Percentiles rank a stretch among this genome's conserved stretches.
These are phyloP conservation scores for Dissophora ornata DNA, from an alignment of 192 early-diverging fungal species.

Conservation along the genomic window DNA sequence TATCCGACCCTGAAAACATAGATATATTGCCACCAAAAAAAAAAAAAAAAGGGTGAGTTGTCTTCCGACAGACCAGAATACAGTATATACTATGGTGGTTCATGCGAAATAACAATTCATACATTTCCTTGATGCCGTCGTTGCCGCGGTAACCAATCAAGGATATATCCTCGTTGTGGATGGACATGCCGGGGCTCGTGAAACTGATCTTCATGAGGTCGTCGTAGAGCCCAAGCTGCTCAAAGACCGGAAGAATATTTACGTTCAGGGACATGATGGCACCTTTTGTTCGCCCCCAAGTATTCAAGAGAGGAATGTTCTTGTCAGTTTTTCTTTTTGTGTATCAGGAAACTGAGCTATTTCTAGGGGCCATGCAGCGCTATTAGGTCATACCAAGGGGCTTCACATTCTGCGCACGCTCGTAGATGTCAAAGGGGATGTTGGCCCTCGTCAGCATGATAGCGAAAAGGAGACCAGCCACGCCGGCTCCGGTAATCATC, in stretches of 20 bases:
- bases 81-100: no score
- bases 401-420: conserved; percentile 10
- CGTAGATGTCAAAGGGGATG: conserved; percentile 31
- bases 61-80: no score
- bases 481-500: conserved; percentile 24
- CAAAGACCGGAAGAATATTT: conserved; percentile 32
- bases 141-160: conserved; percentile 6
- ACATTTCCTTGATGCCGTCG: conserved; percentile 7
- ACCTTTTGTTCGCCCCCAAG: not conserved
- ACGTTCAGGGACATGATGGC: conserved; percentile 27
- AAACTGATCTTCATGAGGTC: conserved; percentile 16
- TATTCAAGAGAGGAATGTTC: no score
- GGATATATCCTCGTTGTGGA: conserved; percentile 17
- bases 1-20: conserved; percentile 5
- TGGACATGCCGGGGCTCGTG: not conserved
- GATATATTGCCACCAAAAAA: no score
- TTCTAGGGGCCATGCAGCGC: not conserved
- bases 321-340: no score
- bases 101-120: no score
- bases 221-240: conserved; percentile 27
- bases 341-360: not conserved
- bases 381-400: conserved; percentile 3
- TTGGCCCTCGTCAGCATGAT: conserved; percentile 17
- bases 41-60: no score
- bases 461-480: conserved; percentile 16